Conservation (phyloP, 306 rosid species). For the Vicia sativa region DNA sequence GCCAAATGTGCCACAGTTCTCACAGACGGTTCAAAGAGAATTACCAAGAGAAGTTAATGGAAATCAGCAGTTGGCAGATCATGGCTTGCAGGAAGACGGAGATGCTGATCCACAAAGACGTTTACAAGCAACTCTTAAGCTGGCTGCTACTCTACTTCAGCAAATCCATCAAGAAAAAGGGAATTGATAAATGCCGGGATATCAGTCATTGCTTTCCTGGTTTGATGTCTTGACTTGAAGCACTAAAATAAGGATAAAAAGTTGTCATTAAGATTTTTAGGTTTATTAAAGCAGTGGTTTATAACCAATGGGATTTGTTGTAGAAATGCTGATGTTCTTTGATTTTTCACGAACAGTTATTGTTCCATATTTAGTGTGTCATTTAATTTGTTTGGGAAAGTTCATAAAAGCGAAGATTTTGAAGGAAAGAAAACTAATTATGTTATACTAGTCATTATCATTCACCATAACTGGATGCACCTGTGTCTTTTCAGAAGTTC, state of each 20-base stretch:
- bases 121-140: constrained; percentile 87
- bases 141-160: constrained; percentile 94
- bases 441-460: not conserved
- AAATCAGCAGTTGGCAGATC: constrained; percentile 51
- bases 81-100: constrained; percentile 51
- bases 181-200: constrained; percentile 47
- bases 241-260: constrained; percentile 2
- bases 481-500: not conserved
- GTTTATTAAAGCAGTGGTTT: constrained; percentile 29
- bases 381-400: not conserved
- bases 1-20: constrained; percentile 44
- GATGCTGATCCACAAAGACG: constrained; percentile 88
- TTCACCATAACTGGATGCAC: not conserved
- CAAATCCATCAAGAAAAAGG: constrained; percentile 89
- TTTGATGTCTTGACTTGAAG: not conserved
- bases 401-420: not conserved
- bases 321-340: constrained; percentile 21
- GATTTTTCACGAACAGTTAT: not conserved
- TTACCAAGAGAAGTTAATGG: constrained; percentile 56
- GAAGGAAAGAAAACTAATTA: not conserved
- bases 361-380: not conserved
- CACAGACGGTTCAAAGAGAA: constrained; percentile 62
- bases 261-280: constrained; percentile 26
- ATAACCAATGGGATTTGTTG: constrained; percentile 27
- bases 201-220: constrained; percentile 13